Conservation (phyloP, 345 rosid genomes). For the Psidium guajava region DNA sequence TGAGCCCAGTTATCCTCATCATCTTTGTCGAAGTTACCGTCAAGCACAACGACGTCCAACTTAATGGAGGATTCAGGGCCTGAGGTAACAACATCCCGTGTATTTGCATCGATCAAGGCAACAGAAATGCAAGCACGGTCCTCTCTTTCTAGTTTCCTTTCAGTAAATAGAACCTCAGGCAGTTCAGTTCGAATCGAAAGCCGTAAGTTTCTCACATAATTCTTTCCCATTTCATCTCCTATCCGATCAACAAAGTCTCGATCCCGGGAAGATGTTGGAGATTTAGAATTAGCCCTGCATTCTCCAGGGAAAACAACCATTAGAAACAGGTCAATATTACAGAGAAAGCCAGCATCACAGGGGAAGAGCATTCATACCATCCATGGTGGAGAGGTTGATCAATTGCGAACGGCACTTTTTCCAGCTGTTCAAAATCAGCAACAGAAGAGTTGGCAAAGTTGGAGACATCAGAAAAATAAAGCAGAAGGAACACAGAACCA, state of each 20-base stretch:
- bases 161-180: not conserved
- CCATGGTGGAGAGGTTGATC: not conserved
- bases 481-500: not conserved
- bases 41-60: not conserved
- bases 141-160: conserved; percentile 26
- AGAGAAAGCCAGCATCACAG: not conserved
- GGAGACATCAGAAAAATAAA: not conserved
- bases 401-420: too few relatives aligned
- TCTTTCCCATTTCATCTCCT: conserved; percentile 8
- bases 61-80: conserved; percentile 23
- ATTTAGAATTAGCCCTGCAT: not conserved
- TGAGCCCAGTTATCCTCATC: not conserved
- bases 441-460: too few relatives aligned
- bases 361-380: not conserved
- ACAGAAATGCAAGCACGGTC: conserved; percentile 14
- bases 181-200: conserved; percentile 11
- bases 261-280: too few relatives aligned
- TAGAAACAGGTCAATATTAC: not conserved
- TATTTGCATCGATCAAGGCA: conserved; percentile 17
- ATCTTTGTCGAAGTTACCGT: not conserved
- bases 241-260: too few relatives aligned
- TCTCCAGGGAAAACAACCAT: not conserved
- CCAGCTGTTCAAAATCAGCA: not conserved
- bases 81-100: conserved; percentile 10
- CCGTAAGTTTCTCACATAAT: conserved; percentile 21